Conservation (phyloP, 805 yeast genomes). For the Zygotorulaspora danielsina region DNA sequence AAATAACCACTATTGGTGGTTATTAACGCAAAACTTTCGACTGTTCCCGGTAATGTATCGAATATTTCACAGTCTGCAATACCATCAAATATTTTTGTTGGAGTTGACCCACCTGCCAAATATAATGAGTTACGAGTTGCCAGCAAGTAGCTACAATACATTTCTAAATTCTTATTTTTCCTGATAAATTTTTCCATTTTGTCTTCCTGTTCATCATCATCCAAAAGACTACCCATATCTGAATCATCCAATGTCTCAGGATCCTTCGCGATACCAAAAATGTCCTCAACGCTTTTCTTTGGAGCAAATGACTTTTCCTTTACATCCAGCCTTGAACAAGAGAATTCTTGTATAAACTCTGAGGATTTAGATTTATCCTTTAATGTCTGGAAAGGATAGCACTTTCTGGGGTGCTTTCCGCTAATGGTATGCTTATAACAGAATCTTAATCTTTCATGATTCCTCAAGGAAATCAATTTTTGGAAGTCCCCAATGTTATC, state of each 20-base stretch:
- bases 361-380: background rate
- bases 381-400: constrained; percentile 6
- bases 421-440: constrained; percentile 2
- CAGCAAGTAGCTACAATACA: constrained; percentile 10
- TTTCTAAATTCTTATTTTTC: background rate
- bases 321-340: background rate
- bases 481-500: background rate
- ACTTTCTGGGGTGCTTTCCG: constrained; percentile 11
- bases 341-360: background rate
- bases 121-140: constrained; percentile 17
- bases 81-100: constrained; percentile 13
- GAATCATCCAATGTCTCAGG: constrained; percentile 32
- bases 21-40: constrained; percentile 15
- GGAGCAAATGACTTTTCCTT: constrained; percentile 8
- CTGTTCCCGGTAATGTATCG: constrained; percentile 1
- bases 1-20: constrained; percentile 19
- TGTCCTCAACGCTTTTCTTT: constrained; percentile 3
- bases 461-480: background rate
- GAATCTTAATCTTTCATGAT: constrained; percentile 4
- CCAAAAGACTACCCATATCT: constrained; percentile 23
- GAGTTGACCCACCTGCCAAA: constrained; percentile 12
- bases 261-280: constrained; percentile 17
- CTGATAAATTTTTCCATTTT: background rate
- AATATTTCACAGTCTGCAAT: constrained; percentile 22
- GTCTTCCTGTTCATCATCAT: constrained; percentile 4